Evolutionary conservation across 768 basidiomycete species (phyloP).

Genomic region (Lactarius quietus): DNA sequence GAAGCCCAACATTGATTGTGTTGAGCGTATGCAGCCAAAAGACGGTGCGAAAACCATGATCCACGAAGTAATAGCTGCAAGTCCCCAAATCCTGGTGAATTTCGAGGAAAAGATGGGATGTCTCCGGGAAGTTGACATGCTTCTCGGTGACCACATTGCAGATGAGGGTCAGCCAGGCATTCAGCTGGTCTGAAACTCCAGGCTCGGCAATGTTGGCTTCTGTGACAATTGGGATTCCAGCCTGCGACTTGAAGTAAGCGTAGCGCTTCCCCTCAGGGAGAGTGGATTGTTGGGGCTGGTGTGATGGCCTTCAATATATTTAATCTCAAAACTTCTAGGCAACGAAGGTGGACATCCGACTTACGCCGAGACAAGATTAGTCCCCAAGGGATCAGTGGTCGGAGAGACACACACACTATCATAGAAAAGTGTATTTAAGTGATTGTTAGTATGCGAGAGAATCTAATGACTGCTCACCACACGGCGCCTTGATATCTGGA

Average conservation of each 20-base stretch:
- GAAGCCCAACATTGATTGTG: neutral
- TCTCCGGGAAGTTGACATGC: neutral
- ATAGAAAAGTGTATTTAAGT: neutral
- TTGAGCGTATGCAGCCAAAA: constrained; percentile 3
- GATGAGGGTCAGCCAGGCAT: neutral
- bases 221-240: constrained; percentile 5
- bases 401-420: neutral
- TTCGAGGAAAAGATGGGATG: constrained; percentile 11
- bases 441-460: no score
- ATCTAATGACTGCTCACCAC: neutral
- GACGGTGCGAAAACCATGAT: constrained; percentile 5
- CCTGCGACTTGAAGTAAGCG: neutral
- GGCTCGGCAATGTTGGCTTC: neutral
- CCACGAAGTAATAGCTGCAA: constrained; percentile 9
- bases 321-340: neutral
- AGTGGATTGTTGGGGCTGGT: neutral
- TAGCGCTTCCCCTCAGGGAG: constrained; percentile 17
- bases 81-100: neutral
- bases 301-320: neutral
- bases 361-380: constrained; percentile 7
- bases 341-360: neutral
- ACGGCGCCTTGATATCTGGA: neutral
- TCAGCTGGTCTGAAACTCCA: neutral
- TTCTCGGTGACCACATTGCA: neutral
- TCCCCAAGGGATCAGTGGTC: neutral